phyloP scores from a whole-genome alignment of 371 early-diverging fungal species.

The Parasitella parasitica region DNA sequence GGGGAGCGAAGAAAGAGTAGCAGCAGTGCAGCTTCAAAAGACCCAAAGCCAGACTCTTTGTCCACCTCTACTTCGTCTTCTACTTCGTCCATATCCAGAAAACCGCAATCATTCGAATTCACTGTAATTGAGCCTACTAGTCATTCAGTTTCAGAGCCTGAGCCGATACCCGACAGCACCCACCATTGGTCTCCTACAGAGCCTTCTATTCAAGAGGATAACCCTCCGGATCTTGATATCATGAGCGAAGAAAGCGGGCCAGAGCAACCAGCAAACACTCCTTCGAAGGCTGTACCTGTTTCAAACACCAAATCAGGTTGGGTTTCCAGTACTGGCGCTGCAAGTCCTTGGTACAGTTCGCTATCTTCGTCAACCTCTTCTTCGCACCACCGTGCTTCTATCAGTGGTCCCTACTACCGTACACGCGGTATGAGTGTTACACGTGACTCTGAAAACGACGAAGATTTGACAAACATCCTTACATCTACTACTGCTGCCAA shows the following conservation, averaged over 20 bases:
- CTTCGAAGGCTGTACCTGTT: slow-evolving; percentile 20
- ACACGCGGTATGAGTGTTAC: slow-evolving; percentile 49
- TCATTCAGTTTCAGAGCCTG: not conserved
- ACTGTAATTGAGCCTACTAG: slow-evolving; percentile 12
- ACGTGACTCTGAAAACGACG: slow-evolving; percentile 40
- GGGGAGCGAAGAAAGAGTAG: slow-evolving; percentile 4
- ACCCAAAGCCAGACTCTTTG: not conserved
- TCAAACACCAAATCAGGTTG: slow-evolving; percentile 39
- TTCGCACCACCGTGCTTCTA: slow-evolving; percentile 44
- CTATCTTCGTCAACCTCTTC: slow-evolving; percentile 40
- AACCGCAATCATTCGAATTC: slow-evolving; percentile 8
- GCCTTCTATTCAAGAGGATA: slow-evolving; percentile 10
- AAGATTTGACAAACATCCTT: slow-evolving; percentile 21
- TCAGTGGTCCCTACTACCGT: slow-evolving; percentile 53
- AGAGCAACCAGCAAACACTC: not conserved
- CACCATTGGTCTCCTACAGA: slow-evolving; percentile 15
- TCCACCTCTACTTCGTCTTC: not conserved
- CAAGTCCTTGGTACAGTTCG: slow-evolving; percentile 46
- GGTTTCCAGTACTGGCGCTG: slow-evolving; percentile 47
- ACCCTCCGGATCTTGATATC: not conserved
- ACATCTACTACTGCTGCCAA: not conserved
- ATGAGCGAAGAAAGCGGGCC: not conserved
- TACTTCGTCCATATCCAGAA: not conserved
- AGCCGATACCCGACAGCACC: not conserved
- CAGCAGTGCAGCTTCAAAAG: slow-evolving; percentile 6